These are phyloP conservation scores for Malassezia pachydermatis DNA, from an alignment of 1,284 basidiomycete species.

Conservation along the genomic window DNA sequence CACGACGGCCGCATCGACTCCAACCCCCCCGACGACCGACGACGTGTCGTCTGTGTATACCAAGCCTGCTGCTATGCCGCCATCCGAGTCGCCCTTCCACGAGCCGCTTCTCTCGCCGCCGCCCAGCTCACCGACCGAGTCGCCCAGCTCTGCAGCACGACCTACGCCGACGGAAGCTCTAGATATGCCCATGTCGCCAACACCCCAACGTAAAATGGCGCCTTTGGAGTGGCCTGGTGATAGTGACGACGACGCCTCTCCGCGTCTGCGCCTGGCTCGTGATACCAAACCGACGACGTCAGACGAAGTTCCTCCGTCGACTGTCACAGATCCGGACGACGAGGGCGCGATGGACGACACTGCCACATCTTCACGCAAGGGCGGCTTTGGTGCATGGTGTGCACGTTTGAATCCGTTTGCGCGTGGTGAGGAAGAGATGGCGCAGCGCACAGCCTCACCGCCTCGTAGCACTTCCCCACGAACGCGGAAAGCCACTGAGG, in stretches of 20 bases:
- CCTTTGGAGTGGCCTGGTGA: conserved; percentile 10
- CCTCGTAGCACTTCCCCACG: too few relatives aligned
- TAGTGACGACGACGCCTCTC: conserved; percentile 6
- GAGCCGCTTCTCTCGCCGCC: conserved; percentile 13
- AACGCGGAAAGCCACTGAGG: too few relatives aligned
- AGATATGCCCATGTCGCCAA: conserved; percentile 12
- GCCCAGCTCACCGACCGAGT: conserved; percentile 11
- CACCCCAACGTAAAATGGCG: conserved; percentile 4
- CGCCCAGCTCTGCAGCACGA: neutral
- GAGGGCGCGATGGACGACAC: neutral
- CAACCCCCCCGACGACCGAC: too few relatives aligned
- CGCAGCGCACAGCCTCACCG: too few relatives aligned
- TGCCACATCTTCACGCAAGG: neutral
- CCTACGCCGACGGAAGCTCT: neutral
- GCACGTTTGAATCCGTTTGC: conserved; percentile 15
- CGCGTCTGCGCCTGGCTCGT: neutral
- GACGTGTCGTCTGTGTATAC: neutral
- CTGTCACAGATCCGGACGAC: too few relatives aligned
- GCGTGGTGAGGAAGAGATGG: neutral
- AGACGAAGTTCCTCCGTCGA: too few relatives aligned
- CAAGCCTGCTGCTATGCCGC: neutral
- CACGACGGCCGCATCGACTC: too few relatives aligned
- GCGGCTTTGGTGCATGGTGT: conserved; percentile 11
- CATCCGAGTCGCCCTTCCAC: neutral
- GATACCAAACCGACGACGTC: too few relatives aligned